Conservation (phyloP, 192 early-diverging fungal genomes). For the Linnemannia hyalina region DNA sequence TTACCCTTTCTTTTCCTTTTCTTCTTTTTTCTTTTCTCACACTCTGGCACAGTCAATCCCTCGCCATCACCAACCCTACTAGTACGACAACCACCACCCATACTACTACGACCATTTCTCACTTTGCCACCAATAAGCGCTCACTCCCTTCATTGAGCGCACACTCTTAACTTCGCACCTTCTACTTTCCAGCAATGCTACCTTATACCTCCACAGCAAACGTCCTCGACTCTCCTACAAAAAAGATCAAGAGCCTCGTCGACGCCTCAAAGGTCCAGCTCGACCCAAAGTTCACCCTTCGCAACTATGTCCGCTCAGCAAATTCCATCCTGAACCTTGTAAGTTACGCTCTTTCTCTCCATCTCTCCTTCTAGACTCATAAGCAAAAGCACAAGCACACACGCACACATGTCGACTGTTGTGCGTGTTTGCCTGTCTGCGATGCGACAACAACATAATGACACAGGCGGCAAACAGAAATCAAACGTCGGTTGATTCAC, state of each 20-base stretch:
- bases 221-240: conserved; percentile 44
- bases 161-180: not conserved
- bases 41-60: not conserved
- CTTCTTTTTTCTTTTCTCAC: too few relatives aligned
- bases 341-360: conserved; percentile 11
- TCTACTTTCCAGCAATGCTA: not conserved
- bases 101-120: not conserved
- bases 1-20: not conserved
- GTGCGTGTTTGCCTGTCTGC: not conserved
- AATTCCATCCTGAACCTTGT: conserved; percentile 32
- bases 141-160: not conserved
- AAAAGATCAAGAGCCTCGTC: conserved; percentile 48
- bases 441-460: not conserved
- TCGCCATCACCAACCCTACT: not conserved
- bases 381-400: too few relatives aligned
- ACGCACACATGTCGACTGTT: too few relatives aligned
- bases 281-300: conserved; percentile 27
- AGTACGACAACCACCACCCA: not conserved
- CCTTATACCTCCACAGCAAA: conserved; percentile 15
- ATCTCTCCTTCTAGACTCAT: not conserved
- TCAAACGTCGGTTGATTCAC: not conserved
- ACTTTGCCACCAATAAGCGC: not conserved
- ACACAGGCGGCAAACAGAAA: not conserved
- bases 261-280: conserved; percentile 12
- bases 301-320: conserved; percentile 48